Percentiles rank a stretch among this genome's conserved stretches.
phyloP scores from a whole-genome alignment of 1,139 yeast genomes.

The Fermentozyma sake region DNA sequence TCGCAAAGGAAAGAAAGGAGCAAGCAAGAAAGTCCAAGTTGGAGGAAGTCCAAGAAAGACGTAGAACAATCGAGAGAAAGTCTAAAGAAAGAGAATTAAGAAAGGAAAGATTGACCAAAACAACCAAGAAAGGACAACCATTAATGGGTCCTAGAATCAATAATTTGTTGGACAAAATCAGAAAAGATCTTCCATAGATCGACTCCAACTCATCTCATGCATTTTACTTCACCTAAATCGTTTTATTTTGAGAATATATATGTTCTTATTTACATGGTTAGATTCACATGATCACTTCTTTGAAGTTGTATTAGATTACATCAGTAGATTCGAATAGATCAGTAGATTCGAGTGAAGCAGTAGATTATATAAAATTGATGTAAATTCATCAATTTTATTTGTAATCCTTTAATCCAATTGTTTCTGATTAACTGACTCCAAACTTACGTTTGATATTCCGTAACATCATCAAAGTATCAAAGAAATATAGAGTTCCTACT shows the following conservation, averaged over 20 bases:
- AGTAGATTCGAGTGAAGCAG: no score
- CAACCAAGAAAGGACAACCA: conserved; percentile 79
- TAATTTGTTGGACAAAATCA: conserved; percentile 72
- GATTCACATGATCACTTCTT: no score
- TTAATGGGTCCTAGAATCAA: conserved; percentile 86
- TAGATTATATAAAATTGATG: background rate
- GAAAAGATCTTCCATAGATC: conserved; percentile 33
- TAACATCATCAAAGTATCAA: conserved; percentile 43
- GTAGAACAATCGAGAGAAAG: conserved; percentile 13
- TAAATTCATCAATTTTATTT: background rate
- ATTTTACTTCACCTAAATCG: conserved; percentile 3
- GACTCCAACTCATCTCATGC: no score
- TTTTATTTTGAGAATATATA: conserved; percentile 1
- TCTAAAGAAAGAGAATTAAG: conserved; percentile 35
- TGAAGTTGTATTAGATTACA: no score
- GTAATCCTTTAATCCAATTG: conserved; percentile 1
- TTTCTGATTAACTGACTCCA: conserved; percentile 1
- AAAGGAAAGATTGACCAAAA: conserved; percentile 50
- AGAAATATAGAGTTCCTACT: conserved; percentile 48
- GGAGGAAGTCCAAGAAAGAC: conserved; percentile 14
- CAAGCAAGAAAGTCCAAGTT: conserved; percentile 25
- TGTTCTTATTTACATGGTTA: background rate
- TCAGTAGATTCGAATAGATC: no score
- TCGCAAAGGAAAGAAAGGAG: conserved; percentile 28
- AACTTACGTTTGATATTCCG: conserved; percentile 12